Evolutionary conservation across 1,284 basidiomycete species (phyloP).

Genomic region (Tilletiopsis washingtonensis): DNA sequence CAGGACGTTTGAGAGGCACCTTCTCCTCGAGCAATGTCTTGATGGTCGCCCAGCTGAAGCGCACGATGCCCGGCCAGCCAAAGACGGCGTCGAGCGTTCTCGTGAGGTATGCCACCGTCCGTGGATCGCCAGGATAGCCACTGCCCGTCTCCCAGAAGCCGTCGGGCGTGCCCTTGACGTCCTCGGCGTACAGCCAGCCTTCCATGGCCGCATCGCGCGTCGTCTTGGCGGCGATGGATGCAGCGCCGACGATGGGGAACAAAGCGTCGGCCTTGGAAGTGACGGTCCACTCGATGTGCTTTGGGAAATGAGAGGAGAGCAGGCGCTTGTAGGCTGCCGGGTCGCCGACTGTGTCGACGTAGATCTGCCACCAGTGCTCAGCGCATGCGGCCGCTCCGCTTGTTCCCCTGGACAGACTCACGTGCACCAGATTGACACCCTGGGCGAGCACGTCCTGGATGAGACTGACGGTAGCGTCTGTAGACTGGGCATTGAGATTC

Average conservation of each 20-base stretch:
- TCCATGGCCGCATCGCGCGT: conserved; percentile 87
- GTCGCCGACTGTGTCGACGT: conserved; percentile 88
- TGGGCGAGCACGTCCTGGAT: conserved; percentile 73
- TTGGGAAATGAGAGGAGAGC: conserved; percentile 28
- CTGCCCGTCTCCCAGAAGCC: conserved; percentile 12
- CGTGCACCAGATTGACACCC: conserved; percentile 71
- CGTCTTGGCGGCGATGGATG: conserved; percentile 92
- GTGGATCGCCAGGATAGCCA: conserved; percentile 61
- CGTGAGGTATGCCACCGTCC: conserved; percentile 79
- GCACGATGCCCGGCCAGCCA: conserved; percentile 79
- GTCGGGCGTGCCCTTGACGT: neutral
- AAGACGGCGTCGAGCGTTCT: conserved; percentile 75
- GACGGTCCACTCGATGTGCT: conserved; percentile 64
- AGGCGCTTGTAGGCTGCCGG: conserved; percentile 67
- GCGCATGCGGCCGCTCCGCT: neutral
- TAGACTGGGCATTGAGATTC: conserved; percentile 87
- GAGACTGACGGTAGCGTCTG: conserved; percentile 80
- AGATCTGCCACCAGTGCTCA: conserved; percentile 57
- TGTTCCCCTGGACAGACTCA: conserved; percentile 5
- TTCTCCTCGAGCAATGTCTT: conserved; percentile 77
- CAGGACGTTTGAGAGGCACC: conserved; percentile 47
- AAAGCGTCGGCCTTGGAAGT: conserved; percentile 86
- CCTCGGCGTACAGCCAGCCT: conserved; percentile 60
- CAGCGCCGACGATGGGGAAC: conserved; percentile 93
- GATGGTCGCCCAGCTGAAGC: conserved; percentile 93